Evolutionary conservation across 2,329 filamentous ascomycete species (phyloP), one percentile per base, ranked within the genome.

Genomic region (Lecanicillium sp.): DNA sequence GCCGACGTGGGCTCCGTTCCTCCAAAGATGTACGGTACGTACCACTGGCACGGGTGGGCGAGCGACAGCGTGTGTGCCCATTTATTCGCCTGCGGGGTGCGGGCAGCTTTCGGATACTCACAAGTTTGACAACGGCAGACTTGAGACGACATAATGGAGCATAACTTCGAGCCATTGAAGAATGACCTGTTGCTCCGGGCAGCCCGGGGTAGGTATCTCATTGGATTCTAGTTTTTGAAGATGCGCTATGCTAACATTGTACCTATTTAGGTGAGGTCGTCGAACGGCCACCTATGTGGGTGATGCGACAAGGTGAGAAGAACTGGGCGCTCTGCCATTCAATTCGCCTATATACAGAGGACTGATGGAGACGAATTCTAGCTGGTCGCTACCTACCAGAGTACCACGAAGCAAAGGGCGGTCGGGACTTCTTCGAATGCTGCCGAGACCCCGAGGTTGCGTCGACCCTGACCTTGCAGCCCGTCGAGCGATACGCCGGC

Each of bases 351-450:
- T 11, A 25, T 25, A 11, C 11, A 11, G 18, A 14, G 20, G 22
- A 36, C 27, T 34, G 11, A 33, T 29, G 20, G 15, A 35, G 22
- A 35, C 45, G 35, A 41, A 41, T 44, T 41, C 40, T 48, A 95
- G 92, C 92, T 56, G 92, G 92, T 43, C 84, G 92, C 52, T 98
- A 98, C 61, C 84, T 98, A 16, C 92, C 90, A 46, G 92, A 98
- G 63, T 98, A 98, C 62, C 92, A 98, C 60, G 77, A 94, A 67
- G 90, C 85, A 43, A 98, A 98, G 67, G 90, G 83, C 50, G 73
- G 65, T 38, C 78, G 83, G 48, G 92, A 98, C 67, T 98, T 98
- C 68, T 98, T 98, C 70, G 87, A 88, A 66, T 95, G 90, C 75
- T 98, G 92, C 63, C 88, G 92, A 40, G 78, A 81, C 54, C 87